Base-by-base conservation (phyloP, 2,329 filamentous ascomycete species). In the Microdochium paspali region DNA sequence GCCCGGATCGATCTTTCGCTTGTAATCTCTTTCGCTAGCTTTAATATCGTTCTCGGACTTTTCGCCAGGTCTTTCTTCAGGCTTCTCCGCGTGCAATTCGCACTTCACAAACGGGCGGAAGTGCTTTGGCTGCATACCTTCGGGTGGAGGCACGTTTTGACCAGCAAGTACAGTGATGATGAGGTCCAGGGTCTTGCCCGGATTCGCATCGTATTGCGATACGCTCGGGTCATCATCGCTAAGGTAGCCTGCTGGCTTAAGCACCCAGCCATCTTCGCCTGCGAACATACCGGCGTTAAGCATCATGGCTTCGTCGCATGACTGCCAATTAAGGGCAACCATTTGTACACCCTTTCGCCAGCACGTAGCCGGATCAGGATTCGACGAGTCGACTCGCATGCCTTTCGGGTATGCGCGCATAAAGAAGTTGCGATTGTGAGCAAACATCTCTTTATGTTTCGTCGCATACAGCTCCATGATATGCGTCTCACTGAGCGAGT, bases 221-320 rank as follows among this genome's bases (percentile, higher is more conserved):
- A 62, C 58, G 15, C 59, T 57, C n/a, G 47, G n/a, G n/a, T n/a
- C 48, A 49, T 70, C 66, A 18, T 66, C 61, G 53, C 70, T 72
- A 50, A 81, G 83, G 62, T 90, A 93, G 15, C 84, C 84, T 26
- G 74, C 63, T 0, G 90, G 90, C 66, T 96, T 96, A 51, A 93
- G 73, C 2, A 90, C 80, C 87, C 88, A 96, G 35, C 91, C 90
- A 39, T 79, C 71, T 45, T 87, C 85, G 10, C 82, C 87, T 30
- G 89, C 87, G 63, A 97, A 98, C 93, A 98, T 97, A 61, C 87
- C 93, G 58, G 95, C 86, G 61, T 97, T 97, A 61, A 98, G 79
- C 73, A 97, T 94, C 79, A 96, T 94, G 40, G 88, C 87, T 48
- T 93, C 81, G 61, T 97, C 91, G 55, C 90, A 85, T 2, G 85